phyloP scores from a whole-genome alignment of 352 stramenopile species.

The Phytophthora rubi region DNA sequence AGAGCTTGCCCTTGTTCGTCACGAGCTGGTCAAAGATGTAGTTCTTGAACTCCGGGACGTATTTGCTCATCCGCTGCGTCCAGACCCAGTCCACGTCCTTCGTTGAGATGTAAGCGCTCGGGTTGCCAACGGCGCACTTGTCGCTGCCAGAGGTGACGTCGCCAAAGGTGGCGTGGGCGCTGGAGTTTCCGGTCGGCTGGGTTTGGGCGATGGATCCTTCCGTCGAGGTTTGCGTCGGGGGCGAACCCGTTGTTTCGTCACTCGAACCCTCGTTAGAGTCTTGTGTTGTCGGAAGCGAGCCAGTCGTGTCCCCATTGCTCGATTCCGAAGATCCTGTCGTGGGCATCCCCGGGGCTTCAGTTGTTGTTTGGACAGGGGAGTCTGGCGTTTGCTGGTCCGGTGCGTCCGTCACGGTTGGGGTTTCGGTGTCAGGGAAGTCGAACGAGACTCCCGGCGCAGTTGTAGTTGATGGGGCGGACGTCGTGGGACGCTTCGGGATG shows the following conservation, averaged over 20 bases:
- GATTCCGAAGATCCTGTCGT: conserved; percentile 8
- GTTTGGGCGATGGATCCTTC: conserved; percentile 15
- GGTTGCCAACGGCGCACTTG: conserved; percentile 36
- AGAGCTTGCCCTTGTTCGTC: conserved; percentile 36
- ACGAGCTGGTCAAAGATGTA: conserved; percentile 59
- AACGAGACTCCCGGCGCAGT: conserved; percentile 14
- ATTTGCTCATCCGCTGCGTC: conserved; percentile 27
- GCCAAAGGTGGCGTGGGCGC: conserved; percentile 33
- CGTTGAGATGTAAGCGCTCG: conserved; percentile 26
- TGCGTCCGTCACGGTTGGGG: conserved; percentile 23
- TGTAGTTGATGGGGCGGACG: not conserved
- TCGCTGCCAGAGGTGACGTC: conserved; percentile 29
- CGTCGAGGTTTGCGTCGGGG: conserved; percentile 12
- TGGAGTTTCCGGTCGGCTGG: conserved; percentile 12
- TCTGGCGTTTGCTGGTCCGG: conserved; percentile 26
- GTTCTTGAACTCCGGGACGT: conserved; percentile 37
- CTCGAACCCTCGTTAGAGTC: conserved; percentile 8
- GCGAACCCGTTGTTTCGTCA: conserved; percentile 2
- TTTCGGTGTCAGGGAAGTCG: conserved; percentile 23
- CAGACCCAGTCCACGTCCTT: conserved; percentile 31
- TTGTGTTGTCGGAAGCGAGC: conserved; percentile 5
- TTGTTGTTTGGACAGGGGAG: conserved; percentile 9
- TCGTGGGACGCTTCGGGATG: not conserved
- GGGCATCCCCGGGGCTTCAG: conserved; percentile 11
- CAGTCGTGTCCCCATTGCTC: conserved; percentile 9